Conservation (phyloP, 768 basidiomycete species). For the Inosperma sp. region DNA sequence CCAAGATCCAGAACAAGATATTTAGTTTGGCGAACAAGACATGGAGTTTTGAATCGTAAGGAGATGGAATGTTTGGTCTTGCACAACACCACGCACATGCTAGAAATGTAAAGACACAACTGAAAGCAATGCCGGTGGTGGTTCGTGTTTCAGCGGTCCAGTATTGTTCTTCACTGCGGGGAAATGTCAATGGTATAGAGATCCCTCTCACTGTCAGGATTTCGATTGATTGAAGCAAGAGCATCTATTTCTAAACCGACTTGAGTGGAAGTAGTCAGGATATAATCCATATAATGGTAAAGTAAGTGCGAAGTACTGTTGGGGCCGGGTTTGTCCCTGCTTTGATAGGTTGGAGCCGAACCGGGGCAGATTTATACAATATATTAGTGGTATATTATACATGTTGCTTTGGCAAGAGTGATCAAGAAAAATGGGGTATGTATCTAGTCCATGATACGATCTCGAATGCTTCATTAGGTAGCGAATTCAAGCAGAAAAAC, state of each 20-base stretch:
- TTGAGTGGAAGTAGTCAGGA: neutral
- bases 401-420: neutral
- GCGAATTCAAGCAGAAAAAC: constrained; percentile 5
- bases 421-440: constrained; percentile 11
- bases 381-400: too few relatives aligned
- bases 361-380: too few relatives aligned
- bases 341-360: too few relatives aligned
- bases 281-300: too few relatives aligned
- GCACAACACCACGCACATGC: constrained; percentile 28
- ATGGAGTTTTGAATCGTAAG: constrained; percentile 8
- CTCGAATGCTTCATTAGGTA: constrained; percentile 3
- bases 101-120: constrained; percentile 26
- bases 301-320: too few relatives aligned
- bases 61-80: constrained; percentile 28
- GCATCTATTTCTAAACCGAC: neutral
- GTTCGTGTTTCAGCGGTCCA: too few relatives aligned
- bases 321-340: too few relatives aligned
- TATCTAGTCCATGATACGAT: constrained; percentile 10
- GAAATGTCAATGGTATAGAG: too few relatives aligned
- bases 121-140: constrained; percentile 22
- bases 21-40: constrained; percentile 10
- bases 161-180: too few relatives aligned
- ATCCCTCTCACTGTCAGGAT: too few relatives aligned
- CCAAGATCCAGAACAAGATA: constrained; percentile 20
- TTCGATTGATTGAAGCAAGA: too few relatives aligned